Evolutionary conservation across 1,139 yeast species (phyloP).

Genomic region (Kluyveromyces sp.): DNA sequence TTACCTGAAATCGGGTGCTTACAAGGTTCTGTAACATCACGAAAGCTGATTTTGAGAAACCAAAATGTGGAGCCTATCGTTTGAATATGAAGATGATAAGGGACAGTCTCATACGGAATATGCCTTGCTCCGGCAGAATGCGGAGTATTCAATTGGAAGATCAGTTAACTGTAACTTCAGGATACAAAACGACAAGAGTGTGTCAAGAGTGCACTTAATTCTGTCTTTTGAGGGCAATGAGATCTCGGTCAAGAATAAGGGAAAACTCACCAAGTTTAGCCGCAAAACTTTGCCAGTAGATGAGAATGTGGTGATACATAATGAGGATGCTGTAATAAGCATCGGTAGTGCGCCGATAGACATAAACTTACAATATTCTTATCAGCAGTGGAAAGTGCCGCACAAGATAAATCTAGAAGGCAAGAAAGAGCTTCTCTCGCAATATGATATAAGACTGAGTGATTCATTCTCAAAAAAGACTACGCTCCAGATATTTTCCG

Average conservation of each 20-base stretch:
- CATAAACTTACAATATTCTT: slow-evolving; percentile 14
- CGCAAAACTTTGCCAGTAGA: slow-evolving; percentile 6
- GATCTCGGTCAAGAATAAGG: slow-evolving; percentile 18
- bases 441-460: slow-evolving; percentile 7
- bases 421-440: not conserved
- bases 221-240: slow-evolving; percentile 13
- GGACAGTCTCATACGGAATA: slow-evolving; percentile 15
- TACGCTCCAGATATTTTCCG: slow-evolving; percentile 12
- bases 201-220: slow-evolving; percentile 27
- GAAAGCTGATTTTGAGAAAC: too few species aligned
- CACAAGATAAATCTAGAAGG: slow-evolving; percentile 7
- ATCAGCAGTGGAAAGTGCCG: slow-evolving; percentile 13
- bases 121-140: slow-evolving; percentile 3
- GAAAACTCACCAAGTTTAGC: slow-evolving; percentile 23
- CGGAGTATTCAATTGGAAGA: slow-evolving; percentile 24
- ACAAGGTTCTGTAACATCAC: too few species aligned
- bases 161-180: slow-evolving; percentile 25
- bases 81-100: slow-evolving; percentile 17
- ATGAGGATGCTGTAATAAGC: slow-evolving; percentile 14
- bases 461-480: slow-evolving; percentile 11
- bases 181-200: slow-evolving; percentile 30
- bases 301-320: slow-evolving; percentile 13
- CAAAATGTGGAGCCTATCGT: slow-evolving; percentile 27
- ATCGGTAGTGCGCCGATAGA: slow-evolving; percentile 25
- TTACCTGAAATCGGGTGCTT: too few species aligned